These are phyloP conservation scores for Kwoniella sp. DNA, from an alignment of 768 basidiomycete species.

Conservation along the genomic window DNA sequence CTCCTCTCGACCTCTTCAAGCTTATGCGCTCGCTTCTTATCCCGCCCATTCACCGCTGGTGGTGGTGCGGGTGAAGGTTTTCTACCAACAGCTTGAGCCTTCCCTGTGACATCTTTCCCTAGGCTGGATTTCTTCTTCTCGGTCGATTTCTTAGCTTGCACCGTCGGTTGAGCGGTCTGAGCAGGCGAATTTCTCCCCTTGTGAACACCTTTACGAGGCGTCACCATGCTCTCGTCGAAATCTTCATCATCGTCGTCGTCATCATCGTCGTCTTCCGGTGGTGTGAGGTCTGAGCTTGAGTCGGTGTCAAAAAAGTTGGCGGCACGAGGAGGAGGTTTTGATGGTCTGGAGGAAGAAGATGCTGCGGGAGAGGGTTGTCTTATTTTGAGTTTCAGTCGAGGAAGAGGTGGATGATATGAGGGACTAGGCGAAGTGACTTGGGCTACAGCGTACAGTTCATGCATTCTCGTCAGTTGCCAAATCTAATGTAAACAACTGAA, in stretches of 20 bases:
- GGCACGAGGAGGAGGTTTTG: conserved; percentile 8
- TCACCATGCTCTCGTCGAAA: conserved; percentile 25
- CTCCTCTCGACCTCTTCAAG: conserved; percentile 38
- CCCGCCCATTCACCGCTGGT: conserved; percentile 21
- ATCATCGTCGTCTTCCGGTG: conserved; percentile 30
- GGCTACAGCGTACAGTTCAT: background rate
- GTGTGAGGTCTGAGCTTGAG: conserved; percentile 39
- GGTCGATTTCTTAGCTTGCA: conserved; percentile 10
- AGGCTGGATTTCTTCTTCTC: conserved; percentile 18
- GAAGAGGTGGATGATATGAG: conserved; percentile 19
- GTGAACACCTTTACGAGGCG: conserved; percentile 24
- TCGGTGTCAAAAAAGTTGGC: conserved; percentile 5
- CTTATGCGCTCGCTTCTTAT: conserved; percentile 40
- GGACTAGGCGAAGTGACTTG: conserved; percentile 16
- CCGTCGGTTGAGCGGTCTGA: conserved; percentile 5
- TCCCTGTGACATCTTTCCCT: conserved; percentile 7
- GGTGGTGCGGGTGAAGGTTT: conserved; percentile 19
- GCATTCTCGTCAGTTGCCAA: background rate
- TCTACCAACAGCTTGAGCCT: conserved; percentile 22
- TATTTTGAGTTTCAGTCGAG: conserved; percentile 35
- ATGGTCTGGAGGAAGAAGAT: conserved; percentile 11
- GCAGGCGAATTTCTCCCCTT: conserved; percentile 18
- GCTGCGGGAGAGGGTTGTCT: conserved; percentile 21
- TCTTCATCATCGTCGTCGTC: conserved; percentile 23
- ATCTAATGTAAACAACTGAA: background rate